Evolutionary conservation across 164 flowering plant species (phyloP).

Genomic region (Hamamelis virginiana): DNA sequence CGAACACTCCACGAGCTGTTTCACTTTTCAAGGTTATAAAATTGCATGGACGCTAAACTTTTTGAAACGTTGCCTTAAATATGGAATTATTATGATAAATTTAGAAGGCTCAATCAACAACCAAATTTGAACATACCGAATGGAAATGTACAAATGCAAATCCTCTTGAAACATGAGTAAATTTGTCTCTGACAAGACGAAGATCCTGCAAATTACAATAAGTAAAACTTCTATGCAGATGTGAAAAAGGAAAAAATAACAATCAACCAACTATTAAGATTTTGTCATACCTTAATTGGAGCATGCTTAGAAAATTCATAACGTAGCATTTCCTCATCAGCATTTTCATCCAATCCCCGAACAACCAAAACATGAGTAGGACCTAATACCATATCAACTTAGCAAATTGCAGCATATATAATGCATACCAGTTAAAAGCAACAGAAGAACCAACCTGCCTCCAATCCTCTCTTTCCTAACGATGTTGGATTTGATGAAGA

Average conservation of each 20-base stretch:
- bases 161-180: constrained; percentile 98
- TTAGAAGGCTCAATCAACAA: not conserved
- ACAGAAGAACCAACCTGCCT: constrained; percentile 60
- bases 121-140: constrained; percentile 52
- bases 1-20: too few species aligned
- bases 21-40: too few species aligned
- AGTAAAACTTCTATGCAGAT: not conserved
- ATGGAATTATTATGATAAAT: not conserved
- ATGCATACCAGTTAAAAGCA: not conserved
- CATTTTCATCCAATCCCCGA: constrained; percentile 98
- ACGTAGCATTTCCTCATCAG: constrained; percentile 99
- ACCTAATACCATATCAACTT: constrained; percentile 43
- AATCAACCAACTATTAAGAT: not conserved
- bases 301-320: constrained; percentile 98
- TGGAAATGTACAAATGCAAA: constrained; percentile 97
- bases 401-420: not conserved
- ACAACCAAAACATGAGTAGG: constrained; percentile 98
- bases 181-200: constrained; percentile 96
- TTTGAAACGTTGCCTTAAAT: not conserved
- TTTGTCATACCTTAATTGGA: constrained; percentile 78
- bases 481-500: constrained; percentile 48
- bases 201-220: constrained; percentile 67
- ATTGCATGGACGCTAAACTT: too few species aligned
- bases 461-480: constrained; percentile 74
- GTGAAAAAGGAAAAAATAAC: not conserved